phyloP scores from a whole-genome alignment of 2,329 filamentous ascomycete genomes.

The Fusarium sambucinum region DNA sequence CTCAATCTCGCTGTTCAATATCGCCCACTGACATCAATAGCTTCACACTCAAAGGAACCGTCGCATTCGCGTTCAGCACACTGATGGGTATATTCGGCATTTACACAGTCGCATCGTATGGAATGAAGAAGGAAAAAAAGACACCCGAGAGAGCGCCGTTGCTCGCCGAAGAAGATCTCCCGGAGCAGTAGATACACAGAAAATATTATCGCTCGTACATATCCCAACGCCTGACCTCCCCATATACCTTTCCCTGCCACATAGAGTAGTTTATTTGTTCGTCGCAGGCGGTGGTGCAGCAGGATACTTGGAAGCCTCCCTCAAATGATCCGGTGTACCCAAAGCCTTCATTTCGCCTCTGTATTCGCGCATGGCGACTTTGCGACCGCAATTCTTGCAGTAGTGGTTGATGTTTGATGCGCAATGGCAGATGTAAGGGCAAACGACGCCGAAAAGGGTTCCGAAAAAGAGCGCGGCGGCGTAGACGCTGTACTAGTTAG shows the following conservation, averaged over 20 bases:
- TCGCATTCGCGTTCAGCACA: conserved; percentile 80
- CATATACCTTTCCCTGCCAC: neutral
- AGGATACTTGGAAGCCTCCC: conserved; percentile 43
- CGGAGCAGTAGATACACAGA: conserved; percentile 13
- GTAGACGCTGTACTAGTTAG: conserved; percentile 20
- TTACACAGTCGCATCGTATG: conserved; percentile 75
- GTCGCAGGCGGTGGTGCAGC: conserved; percentile 11
- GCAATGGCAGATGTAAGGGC: conserved; percentile 44
- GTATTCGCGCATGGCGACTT: conserved; percentile 38
- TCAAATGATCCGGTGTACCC: conserved; percentile 46
- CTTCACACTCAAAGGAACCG: conserved; percentile 77
- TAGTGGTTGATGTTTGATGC: conserved; percentile 41
- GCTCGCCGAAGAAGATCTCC: conserved; percentile 23
- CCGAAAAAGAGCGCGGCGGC: conserved; percentile 41
- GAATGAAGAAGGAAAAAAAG: conserved; percentile 48
- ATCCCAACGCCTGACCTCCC: conserved; percentile 10
- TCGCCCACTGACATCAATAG: conserved; percentile 46
- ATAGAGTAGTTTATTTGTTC: conserved; percentile 2
- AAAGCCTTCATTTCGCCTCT: conserved; percentile 36
- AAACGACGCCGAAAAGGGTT: conserved; percentile 43
- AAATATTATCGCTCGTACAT: conserved; percentile 9
- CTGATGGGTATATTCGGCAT: conserved; percentile 77
- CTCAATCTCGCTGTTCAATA: neutral
- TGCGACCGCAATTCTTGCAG: conserved; percentile 46
- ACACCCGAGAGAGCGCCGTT: conserved; percentile 44